Base-by-base conservation (phyloP, 2,329 filamentous ascomycete species). In the Trichoderma brevicompactum region DNA sequence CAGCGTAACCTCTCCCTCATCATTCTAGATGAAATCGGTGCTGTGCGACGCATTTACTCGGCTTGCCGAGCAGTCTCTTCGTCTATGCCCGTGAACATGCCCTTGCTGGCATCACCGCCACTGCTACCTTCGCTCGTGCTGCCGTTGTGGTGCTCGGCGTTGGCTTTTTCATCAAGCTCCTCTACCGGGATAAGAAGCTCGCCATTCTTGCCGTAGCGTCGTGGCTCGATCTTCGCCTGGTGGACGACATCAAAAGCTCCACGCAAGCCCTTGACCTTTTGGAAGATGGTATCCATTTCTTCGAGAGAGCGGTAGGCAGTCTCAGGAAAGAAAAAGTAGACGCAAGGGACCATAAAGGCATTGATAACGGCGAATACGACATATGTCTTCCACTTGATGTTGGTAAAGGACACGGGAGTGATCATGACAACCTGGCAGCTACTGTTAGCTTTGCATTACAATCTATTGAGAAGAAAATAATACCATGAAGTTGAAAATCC, bases 321-420 rank as follows among this genome's bases (percentile, higher is more conserved):
- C 75, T 89, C 87, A 0, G 87, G 87, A 75, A 85, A 89, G 79
- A 87, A 87, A 75, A 86, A 84, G 74, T 86, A 88, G 28, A 86
- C 79, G 3, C 76, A 78, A 0, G 85, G 85, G 0, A 87, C 80
- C 73, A 87, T 87, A 69, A 83, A 78, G 68, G 83, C 82, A 73
- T 89, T 89, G 77, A 89, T 87, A 52, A 87, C 81, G 10, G 87
- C 87, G 71, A 90, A 90, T 69, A 90, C 85, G 70, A 86, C 84
- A 74, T 89, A 89, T 0, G 87, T 89, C 70, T 85, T 79, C 76
- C 85, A 84, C 15, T 77, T 74, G 67, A 89, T 89, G 65, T 77
- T 84, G 65, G 82, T 76, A 68, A 88, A 86, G 1, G 84, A 80
- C 2, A 87, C 77, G 0, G 86, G 86, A 0, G 86, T 88, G 68